Evolutionary conservation across 768 basidiomycete genomes (phyloP).

Genomic region (Cystobasidium ongulense): DNA sequence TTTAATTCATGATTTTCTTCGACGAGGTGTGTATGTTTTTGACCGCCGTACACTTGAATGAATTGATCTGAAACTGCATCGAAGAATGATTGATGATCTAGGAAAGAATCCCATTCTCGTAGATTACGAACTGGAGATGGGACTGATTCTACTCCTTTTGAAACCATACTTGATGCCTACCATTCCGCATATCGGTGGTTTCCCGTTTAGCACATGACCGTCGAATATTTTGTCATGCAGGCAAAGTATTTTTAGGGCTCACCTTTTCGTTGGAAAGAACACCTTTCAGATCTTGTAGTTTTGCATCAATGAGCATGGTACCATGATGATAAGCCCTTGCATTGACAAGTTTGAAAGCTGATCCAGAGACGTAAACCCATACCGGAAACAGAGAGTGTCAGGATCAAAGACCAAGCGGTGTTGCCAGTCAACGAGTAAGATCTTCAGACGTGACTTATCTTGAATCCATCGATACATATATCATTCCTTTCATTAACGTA

Average conservation of each 20-base stretch:
- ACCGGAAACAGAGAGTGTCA: neutral
- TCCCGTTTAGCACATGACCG: too few relatives aligned
- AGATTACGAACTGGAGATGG: constrained; percentile 88
- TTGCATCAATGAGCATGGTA: constrained; percentile 89
- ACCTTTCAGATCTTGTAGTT: constrained; percentile 62
- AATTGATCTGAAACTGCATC: constrained; percentile 64
- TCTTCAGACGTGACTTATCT: constrained; percentile 59
- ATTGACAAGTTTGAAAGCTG: constrained; percentile 89
- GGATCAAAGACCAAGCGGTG: neutral
- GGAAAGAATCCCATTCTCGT: constrained; percentile 50
- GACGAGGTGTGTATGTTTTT: neutral
- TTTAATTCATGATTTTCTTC: constrained; percentile 51
- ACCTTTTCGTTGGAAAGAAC: constrained; percentile 64
- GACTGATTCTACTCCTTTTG: constrained; percentile 80
- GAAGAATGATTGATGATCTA: constrained; percentile 65
- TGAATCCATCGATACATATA: constrained; percentile 69
- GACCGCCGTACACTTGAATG: constrained; percentile 51
- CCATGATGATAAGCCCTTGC: constrained; percentile 93
- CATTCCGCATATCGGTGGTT: neutral
- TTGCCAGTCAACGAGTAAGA: neutral
- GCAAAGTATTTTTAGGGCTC: constrained; percentile 32
- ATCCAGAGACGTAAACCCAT: constrained; percentile 73
- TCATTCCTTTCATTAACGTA: constrained; percentile 83
- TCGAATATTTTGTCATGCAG: too few relatives aligned
- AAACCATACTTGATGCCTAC: constrained; percentile 61